Base-by-base conservation (phyloP, 1,284 basidiomycete species). In the Pseudozyma thailandica region DNA sequence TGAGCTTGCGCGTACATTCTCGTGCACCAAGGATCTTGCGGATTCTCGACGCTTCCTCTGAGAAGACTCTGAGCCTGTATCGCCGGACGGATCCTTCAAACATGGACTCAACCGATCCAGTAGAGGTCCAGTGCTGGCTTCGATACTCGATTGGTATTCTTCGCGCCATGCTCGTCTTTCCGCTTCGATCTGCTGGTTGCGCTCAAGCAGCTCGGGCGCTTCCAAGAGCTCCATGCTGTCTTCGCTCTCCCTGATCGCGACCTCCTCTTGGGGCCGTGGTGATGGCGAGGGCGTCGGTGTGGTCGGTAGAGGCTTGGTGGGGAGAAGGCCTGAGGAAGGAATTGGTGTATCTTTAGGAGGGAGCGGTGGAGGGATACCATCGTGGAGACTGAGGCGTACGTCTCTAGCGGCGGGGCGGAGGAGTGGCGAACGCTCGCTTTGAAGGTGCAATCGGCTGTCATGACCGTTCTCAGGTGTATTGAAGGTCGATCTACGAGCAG, bases 131-230 rank as follows among this genome's bases (percentile, higher is more conserved):
- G 20, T 18, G 7, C 44, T 42, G 0, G 48, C 45, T 18, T 47
- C 50, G 1, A 70, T 13, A 20, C 66, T 60, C 10, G 48, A 28
- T 3, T 28, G 37, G 16, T 59, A 18, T 30, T 70, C 33, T 6
- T 60, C 45, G 23, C 66, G 51, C 66, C 66, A 70, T 3, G 52
- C 53, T 6, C 48, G 25, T 27, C 66, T 16, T 6, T 63, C 66
- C 20, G 21, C 16, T 5, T 70, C 66, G 15, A 70, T 25, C 26
- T 53, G 20, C 2, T 25, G 26, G 18, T 62, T 62, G 43, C 37
- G 57, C 25, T 52, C 21, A 5, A 63, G 46, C 13, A 64, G 48
- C 20, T 55, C 59, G 3, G 23, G 20, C 1, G 57, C 45, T 2
- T 63, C 60, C 23, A 63, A 21, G 1, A 26, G 25, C 18, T 69